These are phyloP conservation scores for Sordariomycetes sp. DNA, from an alignment of 2,329 filamentous ascomycete species.

Conservation along the genomic window DNA sequence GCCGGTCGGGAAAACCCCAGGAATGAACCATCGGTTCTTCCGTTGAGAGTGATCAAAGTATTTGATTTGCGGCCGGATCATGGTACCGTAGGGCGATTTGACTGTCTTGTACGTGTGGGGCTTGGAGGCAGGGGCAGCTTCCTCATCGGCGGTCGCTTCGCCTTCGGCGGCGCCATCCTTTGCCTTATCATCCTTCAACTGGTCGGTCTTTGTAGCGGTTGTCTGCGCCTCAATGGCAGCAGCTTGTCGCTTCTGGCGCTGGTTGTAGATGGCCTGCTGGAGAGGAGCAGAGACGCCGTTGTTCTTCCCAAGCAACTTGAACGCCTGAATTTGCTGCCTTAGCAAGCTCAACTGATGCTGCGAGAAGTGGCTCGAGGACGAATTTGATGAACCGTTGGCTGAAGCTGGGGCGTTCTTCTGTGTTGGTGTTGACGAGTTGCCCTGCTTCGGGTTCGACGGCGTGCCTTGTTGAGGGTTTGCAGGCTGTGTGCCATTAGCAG, in stretches of 20 bases:
- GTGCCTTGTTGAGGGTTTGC: slow-evolving; percentile 27
- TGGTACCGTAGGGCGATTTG: slow-evolving; percentile 59
- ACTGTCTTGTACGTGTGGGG: slow-evolving; percentile 59
- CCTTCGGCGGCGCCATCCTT: slow-evolving; percentile 26
- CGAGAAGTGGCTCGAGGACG: slow-evolving; percentile 54
- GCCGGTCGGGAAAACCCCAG: slow-evolving; percentile 80
- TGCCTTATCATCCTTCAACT: slow-evolving; percentile 19
- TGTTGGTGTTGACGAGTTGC: slow-evolving; percentile 15
- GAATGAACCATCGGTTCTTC: slow-evolving; percentile 69
- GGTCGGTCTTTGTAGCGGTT: slow-evolving; percentile 16
- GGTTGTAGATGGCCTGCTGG: slow-evolving; percentile 75
- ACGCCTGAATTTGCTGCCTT: slow-evolving; percentile 80
- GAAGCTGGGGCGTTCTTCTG: slow-evolving; percentile 20
- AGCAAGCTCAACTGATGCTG: slow-evolving; percentile 71
- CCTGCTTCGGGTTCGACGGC: slow-evolving; percentile 22
- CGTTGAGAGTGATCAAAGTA: slow-evolving; percentile 73
- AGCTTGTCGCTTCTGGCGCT: slow-evolving; percentile 55
- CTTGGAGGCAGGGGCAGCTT: slow-evolving; percentile 23
- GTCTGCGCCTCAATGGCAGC: slow-evolving; percentile 36
- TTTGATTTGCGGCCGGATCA: slow-evolving; percentile 53
- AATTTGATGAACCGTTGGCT: slow-evolving; percentile 6
- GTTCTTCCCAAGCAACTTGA: slow-evolving; percentile 85
- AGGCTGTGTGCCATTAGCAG: slow-evolving; percentile 38
- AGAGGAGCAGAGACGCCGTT: slow-evolving; percentile 68
- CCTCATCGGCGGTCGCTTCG: slow-evolving; percentile 22